Evolutionary conservation across 352 stramenopile genomes (phyloP).

Genomic region (Phytopythium helicoides): DNA sequence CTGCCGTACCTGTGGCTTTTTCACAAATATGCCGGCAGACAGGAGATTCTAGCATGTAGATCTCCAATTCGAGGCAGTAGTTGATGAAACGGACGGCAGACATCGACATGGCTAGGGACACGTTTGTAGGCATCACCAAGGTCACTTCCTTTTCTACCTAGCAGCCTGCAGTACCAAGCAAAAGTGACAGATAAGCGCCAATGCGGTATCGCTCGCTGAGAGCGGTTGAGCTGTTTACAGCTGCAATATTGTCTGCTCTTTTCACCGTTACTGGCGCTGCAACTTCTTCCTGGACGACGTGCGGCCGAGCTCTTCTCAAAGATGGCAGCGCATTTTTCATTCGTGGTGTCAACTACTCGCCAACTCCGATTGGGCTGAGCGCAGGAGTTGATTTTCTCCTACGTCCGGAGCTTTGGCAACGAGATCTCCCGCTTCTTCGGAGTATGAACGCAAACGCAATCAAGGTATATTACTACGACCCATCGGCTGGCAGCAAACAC

Average conservation of each 20-base stretch:
- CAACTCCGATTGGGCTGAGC: conserved; percentile 26
- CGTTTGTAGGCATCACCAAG: too few relatives aligned
- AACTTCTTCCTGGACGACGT: conserved; percentile 18
- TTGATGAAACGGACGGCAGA: too few relatives aligned
- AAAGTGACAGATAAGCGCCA: too few relatives aligned
- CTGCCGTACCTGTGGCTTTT: too few relatives aligned
- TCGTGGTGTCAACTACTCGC: conserved; percentile 37
- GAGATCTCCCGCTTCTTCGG: conserved; percentile 29
- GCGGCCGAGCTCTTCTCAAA: conserved; percentile 28
- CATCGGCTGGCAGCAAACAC: conserved; percentile 13
- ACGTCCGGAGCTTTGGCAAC: conserved; percentile 24
- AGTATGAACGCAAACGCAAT: conserved; percentile 36
- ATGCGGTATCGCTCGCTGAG: too few relatives aligned
- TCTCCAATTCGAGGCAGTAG: too few relatives aligned
- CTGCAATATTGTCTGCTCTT: neutral
- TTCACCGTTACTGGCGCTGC: neutral
- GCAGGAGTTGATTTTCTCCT: conserved; percentile 28
- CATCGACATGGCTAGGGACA: too few relatives aligned
- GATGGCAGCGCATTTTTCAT: conserved; percentile 35
- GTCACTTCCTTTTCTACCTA: too few relatives aligned
- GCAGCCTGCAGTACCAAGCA: too few relatives aligned
- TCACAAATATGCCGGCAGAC: too few relatives aligned
- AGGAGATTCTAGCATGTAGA: too few relatives aligned
- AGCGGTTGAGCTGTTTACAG: neutral
- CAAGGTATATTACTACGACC: conserved; percentile 35